Percentiles rank a stretch among this genome's conserved stretches.
These are phyloP conservation scores for Elsinoe fawcettii DNA, from an alignment of 2,329 filamentous ascomycete species.

Conservation along the genomic window DNA sequence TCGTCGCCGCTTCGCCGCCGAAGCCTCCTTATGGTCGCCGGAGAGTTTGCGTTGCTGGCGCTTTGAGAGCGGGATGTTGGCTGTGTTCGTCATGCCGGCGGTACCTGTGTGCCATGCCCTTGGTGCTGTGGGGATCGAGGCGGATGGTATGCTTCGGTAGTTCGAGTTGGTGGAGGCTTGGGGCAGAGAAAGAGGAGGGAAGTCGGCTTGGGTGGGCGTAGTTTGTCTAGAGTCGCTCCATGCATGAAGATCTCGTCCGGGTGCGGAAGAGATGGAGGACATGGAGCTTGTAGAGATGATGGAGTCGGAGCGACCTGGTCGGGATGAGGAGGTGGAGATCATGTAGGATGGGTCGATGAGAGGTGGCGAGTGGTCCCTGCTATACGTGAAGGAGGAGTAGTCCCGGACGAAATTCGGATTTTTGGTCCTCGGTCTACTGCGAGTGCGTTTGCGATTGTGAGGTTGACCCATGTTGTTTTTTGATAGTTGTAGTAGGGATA, in stretches of 20 bases:
- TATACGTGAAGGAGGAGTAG: not conserved
- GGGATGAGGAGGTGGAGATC: not conserved
- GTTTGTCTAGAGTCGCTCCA: not conserved
- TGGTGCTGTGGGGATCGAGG: not conserved
- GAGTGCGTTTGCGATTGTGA: constrained; percentile 38
- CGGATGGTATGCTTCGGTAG: not conserved
- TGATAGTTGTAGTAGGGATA: not conserved
- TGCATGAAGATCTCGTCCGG: not conserved
- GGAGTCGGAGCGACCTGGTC: not conserved
- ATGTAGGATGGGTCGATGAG: not conserved
- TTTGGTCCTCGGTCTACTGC: constrained; percentile 32
- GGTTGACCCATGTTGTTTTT: constrained; percentile 36
- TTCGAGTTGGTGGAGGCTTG: too few species aligned
- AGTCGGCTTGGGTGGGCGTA: not conserved
- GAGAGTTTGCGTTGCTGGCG: constrained; percentile 3
- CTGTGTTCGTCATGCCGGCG: too few species aligned
- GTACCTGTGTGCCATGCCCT: not conserved
- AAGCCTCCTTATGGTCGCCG: not conserved
- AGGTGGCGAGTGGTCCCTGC: not conserved
- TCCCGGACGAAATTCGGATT: not conserved
- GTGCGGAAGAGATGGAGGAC: not conserved
- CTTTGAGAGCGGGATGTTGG: not conserved
- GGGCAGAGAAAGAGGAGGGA: not conserved
- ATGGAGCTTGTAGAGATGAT: not conserved
- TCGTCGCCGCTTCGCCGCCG: constrained; percentile 29